Evolutionary conservation across 345 rosid species (phyloP).

Genomic region (Linum trigynum): DNA sequence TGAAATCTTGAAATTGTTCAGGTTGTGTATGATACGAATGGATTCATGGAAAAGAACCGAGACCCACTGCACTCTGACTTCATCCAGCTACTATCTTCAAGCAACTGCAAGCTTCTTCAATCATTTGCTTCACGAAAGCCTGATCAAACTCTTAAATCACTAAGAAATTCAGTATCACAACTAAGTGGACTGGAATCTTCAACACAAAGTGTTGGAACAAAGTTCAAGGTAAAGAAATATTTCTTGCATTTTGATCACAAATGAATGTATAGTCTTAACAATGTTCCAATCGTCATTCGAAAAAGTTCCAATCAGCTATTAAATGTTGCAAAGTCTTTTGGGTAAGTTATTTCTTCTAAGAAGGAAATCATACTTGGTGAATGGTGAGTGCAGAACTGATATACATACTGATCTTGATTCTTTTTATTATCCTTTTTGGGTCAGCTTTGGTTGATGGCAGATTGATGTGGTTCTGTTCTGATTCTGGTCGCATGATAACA

Average conservation of each 20-base stretch:
- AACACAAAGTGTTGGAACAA: constrained; percentile 59
- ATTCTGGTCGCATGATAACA: not conserved
- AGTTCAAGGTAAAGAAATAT: constrained; percentile 57
- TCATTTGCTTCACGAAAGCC: constrained; percentile 41
- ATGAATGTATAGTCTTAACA: not conserved
- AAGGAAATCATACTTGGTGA: not conserved
- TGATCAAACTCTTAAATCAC: constrained; percentile 29
- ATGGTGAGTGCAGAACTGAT: not conserved
- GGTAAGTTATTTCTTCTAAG: constrained; percentile 4
- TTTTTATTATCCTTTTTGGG: not conserved
- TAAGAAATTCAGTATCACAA: constrained; percentile 17
- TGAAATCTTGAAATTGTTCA: constrained; percentile 30
- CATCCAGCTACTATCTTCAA: constrained; percentile 57
- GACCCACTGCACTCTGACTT: constrained; percentile 62
- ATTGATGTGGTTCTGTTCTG: not conserved
- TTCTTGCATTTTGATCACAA: not conserved
- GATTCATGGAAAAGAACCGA: constrained; percentile 90
- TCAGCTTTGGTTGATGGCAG: not conserved
- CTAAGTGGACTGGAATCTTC: constrained; percentile 30
- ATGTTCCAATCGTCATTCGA: not conserved
- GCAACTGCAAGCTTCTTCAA: constrained; percentile 43
- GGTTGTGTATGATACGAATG: constrained; percentile 78
- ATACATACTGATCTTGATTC: not conserved
- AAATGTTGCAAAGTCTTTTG: not conserved
- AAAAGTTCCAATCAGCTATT: not conserved